phyloP scores from a whole-genome alignment of 345 rosid species.

The Carallia pectinifolia region DNA sequence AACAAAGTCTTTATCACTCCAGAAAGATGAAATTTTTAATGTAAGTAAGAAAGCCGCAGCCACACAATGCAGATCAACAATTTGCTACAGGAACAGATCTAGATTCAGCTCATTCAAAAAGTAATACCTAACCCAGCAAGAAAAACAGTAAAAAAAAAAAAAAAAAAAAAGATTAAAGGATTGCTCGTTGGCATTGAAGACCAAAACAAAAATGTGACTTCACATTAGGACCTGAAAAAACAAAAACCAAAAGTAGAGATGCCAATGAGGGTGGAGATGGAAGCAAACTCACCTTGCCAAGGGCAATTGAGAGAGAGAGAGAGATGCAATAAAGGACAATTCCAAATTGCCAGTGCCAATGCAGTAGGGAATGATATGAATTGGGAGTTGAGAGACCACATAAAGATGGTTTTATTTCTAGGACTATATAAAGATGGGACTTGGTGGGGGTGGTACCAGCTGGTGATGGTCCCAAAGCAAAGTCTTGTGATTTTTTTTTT shows the following conservation, averaged over 20 bases:
- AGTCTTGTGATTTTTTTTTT: neutral
- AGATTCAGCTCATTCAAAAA: neutral
- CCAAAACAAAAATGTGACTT: neutral
- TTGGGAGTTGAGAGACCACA: slow-evolving; percentile 16
- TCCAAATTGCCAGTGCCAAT: neutral
- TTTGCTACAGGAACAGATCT: slow-evolving; percentile 2
- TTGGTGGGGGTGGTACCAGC: slow-evolving; percentile 20
- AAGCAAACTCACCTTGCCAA: slow-evolving; percentile 30
- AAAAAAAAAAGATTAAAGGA: too few relatives aligned
- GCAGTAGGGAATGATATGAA: slow-evolving; percentile 11
- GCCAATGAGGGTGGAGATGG: slow-evolving; percentile 7
- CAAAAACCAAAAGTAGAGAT: neutral
- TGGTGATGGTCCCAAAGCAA: slow-evolving; percentile 8
- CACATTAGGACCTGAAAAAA: neutral
- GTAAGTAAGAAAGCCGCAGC: neutral
- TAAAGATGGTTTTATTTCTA: slow-evolving; percentile 22
- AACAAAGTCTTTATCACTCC: neutral
- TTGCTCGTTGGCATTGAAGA: neutral
- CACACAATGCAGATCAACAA: slow-evolving; percentile 18
- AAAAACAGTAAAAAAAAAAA: neutral
- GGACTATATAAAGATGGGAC: neutral
- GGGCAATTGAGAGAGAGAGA: slow-evolving; percentile 31
- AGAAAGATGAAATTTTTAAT: neutral
- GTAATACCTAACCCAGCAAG: neutral
- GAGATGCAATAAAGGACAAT: slow-evolving; percentile 1